A percentile compares a stretch with the other conserved stretches of the same genome.
These are phyloP conservation scores for Suillus subluteus DNA, from an alignment of 768 basidiomycete species.

Conservation along the genomic window DNA sequence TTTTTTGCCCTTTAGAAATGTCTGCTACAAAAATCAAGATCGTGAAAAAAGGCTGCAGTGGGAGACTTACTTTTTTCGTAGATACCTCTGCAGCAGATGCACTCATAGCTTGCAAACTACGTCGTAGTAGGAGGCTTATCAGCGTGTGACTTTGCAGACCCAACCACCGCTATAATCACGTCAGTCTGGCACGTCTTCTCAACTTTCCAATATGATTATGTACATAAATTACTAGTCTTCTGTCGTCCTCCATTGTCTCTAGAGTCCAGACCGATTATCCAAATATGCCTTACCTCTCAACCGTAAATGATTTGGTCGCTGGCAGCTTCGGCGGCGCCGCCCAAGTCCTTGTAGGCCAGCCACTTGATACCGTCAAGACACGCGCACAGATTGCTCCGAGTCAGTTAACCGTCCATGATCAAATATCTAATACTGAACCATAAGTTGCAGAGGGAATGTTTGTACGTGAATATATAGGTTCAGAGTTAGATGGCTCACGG, in stretches of 20 bases:
- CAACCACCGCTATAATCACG: conserved; percentile 1
- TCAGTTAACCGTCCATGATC: conserved; percentile 37
- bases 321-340: conserved; percentile 93
- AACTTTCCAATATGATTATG: background rate
- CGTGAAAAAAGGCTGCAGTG: background rate
- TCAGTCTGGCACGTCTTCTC: background rate
- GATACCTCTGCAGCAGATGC: background rate
- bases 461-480: conserved; percentile 51
- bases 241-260: background rate
- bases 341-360: conserved; percentile 94
- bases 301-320: conserved; percentile 81
- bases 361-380: conserved; percentile 87
- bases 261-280: background rate
- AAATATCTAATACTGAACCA: conserved; percentile 10
- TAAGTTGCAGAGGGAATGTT: conserved; percentile 75
- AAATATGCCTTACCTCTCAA: conserved; percentile 44
- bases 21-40: background rate
- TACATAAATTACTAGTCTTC: background rate
- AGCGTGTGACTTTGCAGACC: conserved; percentile 4
- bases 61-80: background rate
- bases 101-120: conserved; percentile 1
- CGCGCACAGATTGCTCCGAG: conserved; percentile 87
- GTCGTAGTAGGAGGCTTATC: background rate
- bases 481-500: background rate
- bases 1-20: background rate